These are phyloP conservation scores for Lantana camara DNA, from an alignment of 257 asterid species.

Conservation along the genomic window DNA sequence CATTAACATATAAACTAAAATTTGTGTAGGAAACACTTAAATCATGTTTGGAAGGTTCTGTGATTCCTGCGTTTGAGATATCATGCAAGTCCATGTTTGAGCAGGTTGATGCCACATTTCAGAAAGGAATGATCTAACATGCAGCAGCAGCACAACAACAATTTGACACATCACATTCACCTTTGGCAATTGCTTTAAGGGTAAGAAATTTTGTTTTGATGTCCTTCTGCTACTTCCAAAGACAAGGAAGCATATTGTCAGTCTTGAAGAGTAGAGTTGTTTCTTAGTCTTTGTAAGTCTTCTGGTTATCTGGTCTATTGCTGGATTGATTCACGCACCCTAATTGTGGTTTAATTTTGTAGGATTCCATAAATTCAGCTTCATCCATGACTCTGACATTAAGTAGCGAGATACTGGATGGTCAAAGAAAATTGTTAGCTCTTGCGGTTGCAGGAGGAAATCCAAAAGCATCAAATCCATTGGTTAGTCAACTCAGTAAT, in stretches of 20 bases:
- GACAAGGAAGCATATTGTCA: too few species aligned
- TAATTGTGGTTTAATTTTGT: constrained; percentile 25
- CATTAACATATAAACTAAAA: too few species aligned
- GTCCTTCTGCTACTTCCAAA: not conserved
- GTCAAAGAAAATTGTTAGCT: constrained; percentile 83
- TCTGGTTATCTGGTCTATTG: too few species aligned
- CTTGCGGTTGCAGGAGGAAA: constrained; percentile 76
- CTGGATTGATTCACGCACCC: too few species aligned
- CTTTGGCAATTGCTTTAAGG: constrained; percentile 79
- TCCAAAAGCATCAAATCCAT: constrained; percentile 61
- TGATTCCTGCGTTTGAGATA: constrained; percentile 90
- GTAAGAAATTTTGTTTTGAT: constrained; percentile 36
- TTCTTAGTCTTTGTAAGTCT: not conserved
- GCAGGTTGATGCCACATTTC: constrained; percentile 89
- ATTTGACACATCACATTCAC: constrained; percentile 78
- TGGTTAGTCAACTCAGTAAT: constrained; percentile 74
- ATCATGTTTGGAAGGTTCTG: constrained; percentile 77
- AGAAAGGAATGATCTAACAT: constrained; percentile 89
- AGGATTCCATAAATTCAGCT: constrained; percentile 91
- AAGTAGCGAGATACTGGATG: constrained; percentile 81
- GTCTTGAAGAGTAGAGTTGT: too few species aligned
- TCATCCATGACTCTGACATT: constrained; percentile 83
- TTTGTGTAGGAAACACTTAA: constrained; percentile 92
- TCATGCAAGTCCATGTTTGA: constrained; percentile 94
- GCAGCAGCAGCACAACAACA: constrained; percentile 74